Conservation (phyloP, 2,329 filamentous ascomycete genomes). For the Clonostachys rhizophaga region DNA sequence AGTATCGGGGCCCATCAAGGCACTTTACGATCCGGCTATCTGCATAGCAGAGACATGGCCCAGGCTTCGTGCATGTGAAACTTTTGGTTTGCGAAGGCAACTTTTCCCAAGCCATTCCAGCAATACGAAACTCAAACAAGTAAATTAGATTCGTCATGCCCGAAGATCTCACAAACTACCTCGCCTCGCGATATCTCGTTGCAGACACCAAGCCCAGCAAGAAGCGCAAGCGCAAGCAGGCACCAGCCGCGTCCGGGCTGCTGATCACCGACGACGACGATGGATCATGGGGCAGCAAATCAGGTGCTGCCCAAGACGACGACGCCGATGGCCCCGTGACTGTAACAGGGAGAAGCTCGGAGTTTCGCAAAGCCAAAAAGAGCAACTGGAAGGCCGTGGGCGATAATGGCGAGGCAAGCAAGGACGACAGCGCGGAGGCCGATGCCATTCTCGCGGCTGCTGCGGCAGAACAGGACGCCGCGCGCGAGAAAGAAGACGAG, state of each 20-base stretch:
- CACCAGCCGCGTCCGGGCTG: constrained; percentile 37
- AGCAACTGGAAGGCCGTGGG: constrained; percentile 75
- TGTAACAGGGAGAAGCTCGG: constrained; percentile 46
- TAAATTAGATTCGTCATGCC: constrained; percentile 31
- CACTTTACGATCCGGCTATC: too few species aligned
- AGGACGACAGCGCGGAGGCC: constrained; percentile 54
- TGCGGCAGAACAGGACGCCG: constrained; percentile 59
- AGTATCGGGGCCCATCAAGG: too few species aligned
- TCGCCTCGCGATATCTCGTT: constrained; percentile 84
- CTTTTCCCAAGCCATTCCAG: too few species aligned
- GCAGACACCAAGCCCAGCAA: constrained; percentile 53
- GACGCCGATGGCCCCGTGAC: constrained; percentile 47
- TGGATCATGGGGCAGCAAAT: constrained; percentile 38
- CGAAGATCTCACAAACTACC: constrained; percentile 71
- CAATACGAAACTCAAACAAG: too few species aligned
- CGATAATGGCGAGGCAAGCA: constrained; percentile 10
- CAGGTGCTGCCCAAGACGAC: constrained; percentile 37
- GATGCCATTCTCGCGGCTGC: constrained; percentile 74
- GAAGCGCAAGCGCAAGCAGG: constrained; percentile 59
- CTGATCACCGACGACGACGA: constrained; percentile 64
- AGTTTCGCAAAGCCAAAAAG: constrained; percentile 73
- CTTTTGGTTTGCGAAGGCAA: neutral
- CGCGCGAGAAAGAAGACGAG: constrained; percentile 40
- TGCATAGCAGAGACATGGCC: too few species aligned
- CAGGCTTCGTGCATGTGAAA: neutral